A percentile compares a stretch with the other conserved stretches of the same genome.
phyloP scores from a whole-genome alignment of 805 yeast species.

The Suhomyces tanzawaensis region DNA sequence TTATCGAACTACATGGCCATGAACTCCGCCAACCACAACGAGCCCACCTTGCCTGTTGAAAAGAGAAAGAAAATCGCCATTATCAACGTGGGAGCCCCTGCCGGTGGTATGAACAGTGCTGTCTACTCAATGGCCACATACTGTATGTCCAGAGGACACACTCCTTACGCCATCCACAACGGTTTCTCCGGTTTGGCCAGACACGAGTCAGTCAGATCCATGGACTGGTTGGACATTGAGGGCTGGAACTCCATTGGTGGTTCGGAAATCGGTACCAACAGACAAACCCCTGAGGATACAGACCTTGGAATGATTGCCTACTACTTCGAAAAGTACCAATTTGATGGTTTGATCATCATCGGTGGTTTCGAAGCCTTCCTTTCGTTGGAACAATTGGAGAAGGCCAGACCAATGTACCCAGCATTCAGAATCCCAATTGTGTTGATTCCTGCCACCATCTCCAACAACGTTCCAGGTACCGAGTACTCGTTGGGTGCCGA shows the following conservation, averaged over 20 bases:
- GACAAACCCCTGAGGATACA: constrained; percentile 64
- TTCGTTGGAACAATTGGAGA: constrained; percentile 65
- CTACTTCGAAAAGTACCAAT: constrained; percentile 62
- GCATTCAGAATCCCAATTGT: constrained; percentile 77
- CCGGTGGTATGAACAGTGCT: constrained; percentile 78
- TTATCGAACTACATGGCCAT: constrained; percentile 61
- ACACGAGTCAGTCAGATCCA: constrained; percentile 57
- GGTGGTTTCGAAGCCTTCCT: constrained; percentile 83
- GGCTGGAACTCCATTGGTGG: constrained; percentile 78
- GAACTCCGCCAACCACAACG: constrained; percentile 35
- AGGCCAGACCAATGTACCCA: constrained; percentile 60
- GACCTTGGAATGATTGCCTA: constrained; percentile 72
- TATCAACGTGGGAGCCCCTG: constrained; percentile 77
- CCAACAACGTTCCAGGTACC: constrained; percentile 80
- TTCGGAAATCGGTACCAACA: constrained; percentile 78
- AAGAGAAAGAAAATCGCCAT: constrained; percentile 64
- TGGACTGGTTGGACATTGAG: constrained; percentile 67
- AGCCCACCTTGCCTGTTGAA: constrained; percentile 42
- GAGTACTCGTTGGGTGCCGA: constrained; percentile 76
- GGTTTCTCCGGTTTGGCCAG: constrained; percentile 72
- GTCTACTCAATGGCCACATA: constrained; percentile 71
- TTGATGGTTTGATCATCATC: constrained; percentile 69
- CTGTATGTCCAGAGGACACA: constrained; percentile 75
- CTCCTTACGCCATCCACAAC: constrained; percentile 65
- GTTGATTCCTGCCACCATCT: constrained; percentile 74